Percentiles rank a stretch among this genome's conserved stretches.
Evolutionary conservation across 805 yeast genomes (phyloP).

Genomic region (Candida broadrunensis): DNA sequence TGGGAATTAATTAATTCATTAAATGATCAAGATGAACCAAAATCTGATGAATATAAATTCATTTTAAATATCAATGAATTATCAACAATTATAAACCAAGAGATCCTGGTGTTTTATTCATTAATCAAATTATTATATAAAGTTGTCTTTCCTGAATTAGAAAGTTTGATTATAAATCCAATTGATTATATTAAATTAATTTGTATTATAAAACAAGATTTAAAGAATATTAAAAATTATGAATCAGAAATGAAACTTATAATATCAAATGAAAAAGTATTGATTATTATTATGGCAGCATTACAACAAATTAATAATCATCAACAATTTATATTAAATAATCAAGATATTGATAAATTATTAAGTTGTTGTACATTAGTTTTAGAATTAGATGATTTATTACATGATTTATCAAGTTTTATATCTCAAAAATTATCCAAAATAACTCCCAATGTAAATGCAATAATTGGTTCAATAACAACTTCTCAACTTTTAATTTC

Average conservation of each 20-base stretch:
- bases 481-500: slow-evolving; percentile 71
- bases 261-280: slow-evolving; percentile 60
- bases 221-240: slow-evolving; percentile 23
- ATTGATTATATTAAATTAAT: slow-evolving; percentile 58
- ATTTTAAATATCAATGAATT: slow-evolving; percentile 52
- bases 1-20: slow-evolving; percentile 27
- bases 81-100: slow-evolving; percentile 52
- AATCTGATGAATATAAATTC: slow-evolving; percentile 44
- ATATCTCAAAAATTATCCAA: slow-evolving; percentile 54
- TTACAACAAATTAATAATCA: slow-evolving; percentile 43
- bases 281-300: slow-evolving; percentile 74
- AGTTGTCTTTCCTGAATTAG: slow-evolving; percentile 70
- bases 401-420: slow-evolving; percentile 45
- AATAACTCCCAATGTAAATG: slow-evolving; percentile 79
- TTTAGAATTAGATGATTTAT: slow-evolving; percentile 41
- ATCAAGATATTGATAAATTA: slow-evolving; percentile 35
- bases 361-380: slow-evolving; percentile 47
- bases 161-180: slow-evolving; percentile 58
- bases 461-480: slow-evolving; percentile 66
- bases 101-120: slow-evolving; percentile 47
- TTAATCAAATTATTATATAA: slow-evolving; percentile 53
- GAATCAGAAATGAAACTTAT: slow-evolving; percentile 38
- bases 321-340: slow-evolving; percentile 20
- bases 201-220: slow-evolving; percentile 47
- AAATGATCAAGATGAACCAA: slow-evolving; percentile 15